phyloP scores from a whole-genome alignment of 2,329 filamentous ascomycete genomes.

The Colletotrichum spinosum region DNA sequence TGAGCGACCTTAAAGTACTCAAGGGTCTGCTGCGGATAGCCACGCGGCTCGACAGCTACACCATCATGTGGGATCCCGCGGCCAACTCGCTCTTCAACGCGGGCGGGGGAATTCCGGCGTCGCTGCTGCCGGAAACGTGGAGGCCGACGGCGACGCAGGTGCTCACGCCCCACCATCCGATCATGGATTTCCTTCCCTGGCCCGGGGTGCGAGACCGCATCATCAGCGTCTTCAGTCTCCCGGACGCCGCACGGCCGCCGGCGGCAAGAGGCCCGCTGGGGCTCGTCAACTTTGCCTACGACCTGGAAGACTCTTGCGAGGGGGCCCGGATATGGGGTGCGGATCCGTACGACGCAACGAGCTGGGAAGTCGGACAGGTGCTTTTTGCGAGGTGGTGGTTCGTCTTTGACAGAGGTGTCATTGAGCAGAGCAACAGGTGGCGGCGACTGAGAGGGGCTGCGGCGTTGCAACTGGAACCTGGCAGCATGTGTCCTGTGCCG shows the following conservation, averaged over 20 bases:
- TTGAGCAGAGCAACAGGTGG: slow-evolving; percentile 66
- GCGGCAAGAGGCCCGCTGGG: slow-evolving; percentile 58
- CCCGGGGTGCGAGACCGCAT: slow-evolving; percentile 63
- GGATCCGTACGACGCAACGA: slow-evolving; percentile 59
- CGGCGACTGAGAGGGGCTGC: slow-evolving; percentile 58
- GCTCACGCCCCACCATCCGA: slow-evolving; percentile 65
- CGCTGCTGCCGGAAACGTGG: slow-evolving; percentile 59
- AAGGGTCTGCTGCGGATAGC: slow-evolving; percentile 61
- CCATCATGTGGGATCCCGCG: slow-evolving; percentile 58
- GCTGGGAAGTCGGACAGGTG: slow-evolving; percentile 70
- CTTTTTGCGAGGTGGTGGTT: slow-evolving; percentile 72
- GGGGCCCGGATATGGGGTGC: slow-evolving; percentile 62
- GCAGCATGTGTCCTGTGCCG: neutral
- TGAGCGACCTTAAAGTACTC: slow-evolving; percentile 61
- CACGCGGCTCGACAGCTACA: slow-evolving; percentile 54
- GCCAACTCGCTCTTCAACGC: slow-evolving; percentile 60
- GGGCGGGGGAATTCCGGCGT: slow-evolving; percentile 44
- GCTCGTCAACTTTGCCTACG: slow-evolving; percentile 64
- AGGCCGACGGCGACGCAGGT: slow-evolving; percentile 63
- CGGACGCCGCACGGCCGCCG: slow-evolving; percentile 59
- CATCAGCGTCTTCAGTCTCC: slow-evolving; percentile 63
- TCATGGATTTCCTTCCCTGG: slow-evolving; percentile 70
- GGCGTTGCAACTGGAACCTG: slow-evolving; percentile 23
- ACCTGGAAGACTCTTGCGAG: slow-evolving; percentile 66
- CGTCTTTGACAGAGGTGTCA: slow-evolving; percentile 63